Percentiles rank a stretch among this genome's conserved stretches.
Conservation (phyloP, 306 rosid species). For the Alnus glutinosa region DNA sequence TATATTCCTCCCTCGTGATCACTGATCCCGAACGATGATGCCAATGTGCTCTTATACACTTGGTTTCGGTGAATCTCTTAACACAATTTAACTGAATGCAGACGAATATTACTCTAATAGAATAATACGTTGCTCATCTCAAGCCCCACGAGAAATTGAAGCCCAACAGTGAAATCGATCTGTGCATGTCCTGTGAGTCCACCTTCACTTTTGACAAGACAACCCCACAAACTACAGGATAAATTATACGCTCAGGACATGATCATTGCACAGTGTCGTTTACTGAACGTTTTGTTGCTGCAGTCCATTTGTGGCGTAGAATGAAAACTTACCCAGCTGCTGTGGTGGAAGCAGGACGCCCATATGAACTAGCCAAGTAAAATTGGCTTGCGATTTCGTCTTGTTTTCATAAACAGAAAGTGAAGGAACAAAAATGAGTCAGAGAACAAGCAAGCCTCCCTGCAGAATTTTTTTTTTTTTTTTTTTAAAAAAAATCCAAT, state of each 20-base stretch:
- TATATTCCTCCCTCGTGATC: too few species aligned
- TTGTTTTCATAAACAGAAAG: background rate
- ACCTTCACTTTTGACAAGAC: too few species aligned
- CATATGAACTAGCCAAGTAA: background rate
- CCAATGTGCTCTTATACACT: background rate
- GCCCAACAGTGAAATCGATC: background rate
- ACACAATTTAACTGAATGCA: background rate
- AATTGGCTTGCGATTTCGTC: conserved; percentile 10
- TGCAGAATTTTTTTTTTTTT: too few species aligned
- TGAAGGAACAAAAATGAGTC: background rate
- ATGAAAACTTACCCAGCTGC: background rate
- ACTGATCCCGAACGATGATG: too few species aligned
- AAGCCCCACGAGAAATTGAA: background rate
- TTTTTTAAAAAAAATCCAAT: background rate
- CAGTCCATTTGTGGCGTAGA: background rate
- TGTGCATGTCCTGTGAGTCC: background rate
- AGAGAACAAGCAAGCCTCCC: background rate
- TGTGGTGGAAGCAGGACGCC: background rate
- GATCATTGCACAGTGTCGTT: background rate
- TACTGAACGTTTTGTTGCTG: background rate
- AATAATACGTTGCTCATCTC: background rate
- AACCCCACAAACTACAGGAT: background rate
- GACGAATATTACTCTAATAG: background rate
- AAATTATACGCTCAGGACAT: background rate
- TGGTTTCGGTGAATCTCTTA: background rate